Percentiles rank a stretch among this genome's conserved stretches.
Evolutionary conservation across 306 rosid species (phyloP).

Genomic region (Pyrus betulifolia): DNA sequence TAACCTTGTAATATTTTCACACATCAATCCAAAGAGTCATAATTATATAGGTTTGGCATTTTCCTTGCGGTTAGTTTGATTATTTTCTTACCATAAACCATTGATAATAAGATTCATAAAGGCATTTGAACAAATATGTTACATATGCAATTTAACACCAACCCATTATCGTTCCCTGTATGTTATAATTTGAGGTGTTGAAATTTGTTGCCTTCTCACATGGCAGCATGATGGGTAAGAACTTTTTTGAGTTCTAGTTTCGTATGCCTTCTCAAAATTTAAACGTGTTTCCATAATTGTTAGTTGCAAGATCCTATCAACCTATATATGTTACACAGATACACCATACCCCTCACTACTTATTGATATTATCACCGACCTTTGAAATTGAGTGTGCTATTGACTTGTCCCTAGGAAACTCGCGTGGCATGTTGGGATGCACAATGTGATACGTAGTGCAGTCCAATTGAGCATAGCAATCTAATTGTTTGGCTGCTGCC

Average conservation of each 20-base stretch:
- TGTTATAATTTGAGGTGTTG: neutral
- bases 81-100: neutral
- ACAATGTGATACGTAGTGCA: neutral
- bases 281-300: neutral
- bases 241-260: neutral
- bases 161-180: neutral
- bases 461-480: slow-evolving; percentile 10
- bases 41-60: neutral
- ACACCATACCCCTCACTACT: slow-evolving; percentile 9
- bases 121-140: neutral
- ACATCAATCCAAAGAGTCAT: too few species aligned
- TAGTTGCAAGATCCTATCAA: slow-evolving; percentile 21
- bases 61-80: neutral
- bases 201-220: slow-evolving; percentile 12
- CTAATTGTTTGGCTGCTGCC: neutral
- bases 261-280: neutral
- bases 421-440: neutral
- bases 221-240: slow-evolving; percentile 6
- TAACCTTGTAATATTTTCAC: too few species aligned
- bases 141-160: neutral
- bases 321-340: too few species aligned
- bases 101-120: neutral
- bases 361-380: slow-evolving; percentile 13
- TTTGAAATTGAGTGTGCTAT: slow-evolving; percentile 9
- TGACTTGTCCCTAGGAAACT: slow-evolving; percentile 7